A percentile compares a stretch with the other conserved stretches of the same genome.
phyloP scores from a whole-genome alignment of 495 filamentous ascomycete genomes.

The Hyaloscypha hepaticicola region DNA sequence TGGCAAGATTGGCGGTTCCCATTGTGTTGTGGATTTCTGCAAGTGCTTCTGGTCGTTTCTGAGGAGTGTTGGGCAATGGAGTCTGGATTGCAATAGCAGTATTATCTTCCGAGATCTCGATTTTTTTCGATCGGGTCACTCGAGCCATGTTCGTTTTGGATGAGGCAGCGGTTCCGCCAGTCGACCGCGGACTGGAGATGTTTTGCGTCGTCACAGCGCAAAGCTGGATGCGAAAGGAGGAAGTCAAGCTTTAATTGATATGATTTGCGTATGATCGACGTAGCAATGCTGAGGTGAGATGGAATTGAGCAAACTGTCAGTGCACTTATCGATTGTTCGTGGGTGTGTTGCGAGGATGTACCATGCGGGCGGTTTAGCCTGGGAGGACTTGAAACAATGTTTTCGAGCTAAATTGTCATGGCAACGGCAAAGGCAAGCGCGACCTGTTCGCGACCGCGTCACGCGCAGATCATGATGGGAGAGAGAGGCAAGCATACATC shows the following conservation, averaged over 20 bases:
- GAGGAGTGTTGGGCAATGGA: constrained; percentile 6
- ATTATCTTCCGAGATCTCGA: constrained; percentile 26
- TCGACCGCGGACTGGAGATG: constrained; percentile 4
- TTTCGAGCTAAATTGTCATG: constrained; percentile 14
- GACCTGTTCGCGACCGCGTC: constrained; percentile 17
- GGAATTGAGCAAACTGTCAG: constrained; percentile 20
- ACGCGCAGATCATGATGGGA: not conserved
- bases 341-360: constrained; percentile 27
- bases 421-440: constrained; percentile 21
- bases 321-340: constrained; percentile 27
- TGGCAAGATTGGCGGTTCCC: constrained; percentile 19
- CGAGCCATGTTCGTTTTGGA: constrained; percentile 35
- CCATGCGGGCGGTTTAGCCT: constrained; percentile 28
- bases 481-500: not conserved
- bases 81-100: constrained; percentile 21
- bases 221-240: not conserved
- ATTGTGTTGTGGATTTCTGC: constrained; percentile 33
- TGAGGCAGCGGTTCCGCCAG: not conserved
- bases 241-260: constrained; percentile 5
- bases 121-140: constrained; percentile 35
- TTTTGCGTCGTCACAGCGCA: constrained; percentile 3
- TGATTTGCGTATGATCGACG: not conserved
- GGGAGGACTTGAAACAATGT: constrained; percentile 8
- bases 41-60: constrained; percentile 25
- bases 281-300: constrained; percentile 22